A percentile compares a stretch with the other conserved stretches of the same genome.
phyloP scores from a whole-genome alignment of 2,329 filamentous ascomycete species.

The Aureobasidium sp. region DNA sequence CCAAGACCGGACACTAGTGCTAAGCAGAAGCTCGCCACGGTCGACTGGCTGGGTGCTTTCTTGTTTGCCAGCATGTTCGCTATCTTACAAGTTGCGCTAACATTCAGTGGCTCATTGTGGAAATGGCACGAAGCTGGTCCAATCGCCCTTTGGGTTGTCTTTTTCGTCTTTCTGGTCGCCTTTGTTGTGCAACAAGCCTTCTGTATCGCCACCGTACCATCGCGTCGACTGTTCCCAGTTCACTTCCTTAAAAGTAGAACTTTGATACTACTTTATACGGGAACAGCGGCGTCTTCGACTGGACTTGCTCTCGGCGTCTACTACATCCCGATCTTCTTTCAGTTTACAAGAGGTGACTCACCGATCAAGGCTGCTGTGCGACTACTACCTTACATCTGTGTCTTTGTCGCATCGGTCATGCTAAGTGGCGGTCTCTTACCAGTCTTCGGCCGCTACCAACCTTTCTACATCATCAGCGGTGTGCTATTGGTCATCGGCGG shows the following conservation, averaged over 20 bases:
- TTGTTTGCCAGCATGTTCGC: slow-evolving; percentile 36
- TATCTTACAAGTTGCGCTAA: slow-evolving; percentile 39
- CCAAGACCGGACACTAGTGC: not conserved
- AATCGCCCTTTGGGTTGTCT: slow-evolving; percentile 41
- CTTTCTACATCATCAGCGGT: slow-evolving; percentile 32
- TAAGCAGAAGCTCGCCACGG: not conserved
- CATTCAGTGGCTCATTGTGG: slow-evolving; percentile 42
- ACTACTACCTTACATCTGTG: slow-evolving; percentile 32
- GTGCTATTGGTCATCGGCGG: slow-evolving; percentile 28
- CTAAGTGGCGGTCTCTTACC: slow-evolving; percentile 25
- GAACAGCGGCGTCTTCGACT: not conserved
- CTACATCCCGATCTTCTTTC: slow-evolving; percentile 40
- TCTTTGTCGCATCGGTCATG: not conserved
- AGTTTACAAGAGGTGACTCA: slow-evolving; percentile 39
- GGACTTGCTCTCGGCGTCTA: slow-evolving; percentile 28
- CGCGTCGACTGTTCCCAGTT: slow-evolving; percentile 40
- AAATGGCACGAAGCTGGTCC: slow-evolving; percentile 37
- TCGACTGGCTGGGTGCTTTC: slow-evolving; percentile 41
- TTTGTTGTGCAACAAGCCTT: slow-evolving; percentile 43
- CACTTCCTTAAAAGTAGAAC: slow-evolving; percentile 27
- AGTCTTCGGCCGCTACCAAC: slow-evolving; percentile 30
- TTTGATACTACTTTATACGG: not conserved
- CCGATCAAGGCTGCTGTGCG: slow-evolving; percentile 33
- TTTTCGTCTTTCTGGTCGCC: slow-evolving; percentile 34
- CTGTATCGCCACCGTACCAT: slow-evolving; percentile 38